A percentile compares a stretch with the other conserved stretches of the same genome.
phyloP scores from a whole-genome alignment of 108 stramenopile species.

The Nitzschia putrida region DNA sequence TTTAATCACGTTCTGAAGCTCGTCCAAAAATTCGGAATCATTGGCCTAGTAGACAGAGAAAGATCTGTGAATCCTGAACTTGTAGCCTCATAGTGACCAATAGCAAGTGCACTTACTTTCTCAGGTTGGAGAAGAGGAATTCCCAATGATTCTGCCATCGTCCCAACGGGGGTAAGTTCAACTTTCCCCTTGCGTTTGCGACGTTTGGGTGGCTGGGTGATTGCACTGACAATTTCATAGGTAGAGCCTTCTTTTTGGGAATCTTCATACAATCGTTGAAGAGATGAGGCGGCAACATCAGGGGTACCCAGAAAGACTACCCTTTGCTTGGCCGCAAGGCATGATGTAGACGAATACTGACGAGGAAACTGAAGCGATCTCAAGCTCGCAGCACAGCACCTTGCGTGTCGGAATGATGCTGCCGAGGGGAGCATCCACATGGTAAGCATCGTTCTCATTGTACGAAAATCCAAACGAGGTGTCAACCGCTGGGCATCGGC shows the following conservation, averaged over 20 bases:
- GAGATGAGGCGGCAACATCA: conserved; percentile 91
- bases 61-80: too few relatives aligned
- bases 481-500: too few relatives aligned
- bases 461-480: too few relatives aligned
- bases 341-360: background rate
- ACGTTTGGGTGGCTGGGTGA: conserved; percentile 93
- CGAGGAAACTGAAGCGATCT: too few relatives aligned
- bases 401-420: background rate
- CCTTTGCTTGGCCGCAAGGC: conserved; percentile 31
- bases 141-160: conserved; percentile 75
- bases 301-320: conserved; percentile 96
- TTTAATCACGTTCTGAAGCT: conserved; percentile 51
- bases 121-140: conserved; percentile 85
- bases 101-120: too few relatives aligned
- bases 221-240: conserved; percentile 88
- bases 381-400: background rate
- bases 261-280: conserved; percentile 70
- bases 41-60: conserved; percentile 57
- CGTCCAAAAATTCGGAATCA: conserved; percentile 80
- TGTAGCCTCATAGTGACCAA: background rate
- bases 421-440: background rate
- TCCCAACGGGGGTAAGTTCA: conserved; percentile 83
- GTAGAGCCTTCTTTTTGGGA: conserved; percentile 48
- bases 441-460: too few relatives aligned
- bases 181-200: conserved; percentile 79